phyloP scores from a whole-genome alignment of 495 filamentous ascomycete genomes.

The Neurospora sp. region DNA sequence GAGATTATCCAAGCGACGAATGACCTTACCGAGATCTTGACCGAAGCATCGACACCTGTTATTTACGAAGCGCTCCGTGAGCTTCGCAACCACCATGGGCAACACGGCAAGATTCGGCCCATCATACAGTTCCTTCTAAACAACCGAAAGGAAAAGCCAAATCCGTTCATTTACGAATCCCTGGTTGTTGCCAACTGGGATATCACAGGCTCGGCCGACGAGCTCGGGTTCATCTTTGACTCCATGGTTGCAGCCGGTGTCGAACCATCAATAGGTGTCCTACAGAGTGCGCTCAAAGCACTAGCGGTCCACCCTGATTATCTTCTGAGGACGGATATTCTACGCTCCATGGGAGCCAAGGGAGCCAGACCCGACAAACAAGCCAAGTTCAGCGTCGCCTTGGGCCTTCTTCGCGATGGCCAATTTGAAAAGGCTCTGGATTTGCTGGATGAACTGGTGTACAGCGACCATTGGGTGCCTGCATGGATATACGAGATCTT shows the following conservation, averaged over 20 bases:
- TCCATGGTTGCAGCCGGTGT: constrained; percentile 60
- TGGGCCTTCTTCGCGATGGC: constrained; percentile 67
- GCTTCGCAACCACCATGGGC: constrained; percentile 14
- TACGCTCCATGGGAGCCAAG: constrained; percentile 51
- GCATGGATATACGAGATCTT: constrained; percentile 68
- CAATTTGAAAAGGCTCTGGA: constrained; percentile 76
- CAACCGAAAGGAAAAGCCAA: constrained; percentile 52
- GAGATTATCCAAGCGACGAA: background rate
- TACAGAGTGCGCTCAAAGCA: constrained; percentile 53
- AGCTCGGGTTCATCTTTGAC: constrained; percentile 47
- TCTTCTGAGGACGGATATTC: constrained; percentile 56
- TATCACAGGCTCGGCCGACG: constrained; percentile 52
- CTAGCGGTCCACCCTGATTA: constrained; percentile 83
- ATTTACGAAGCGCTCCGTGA: constrained; percentile 40
- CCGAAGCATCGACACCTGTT: constrained; percentile 12
- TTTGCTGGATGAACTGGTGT: constrained; percentile 55
- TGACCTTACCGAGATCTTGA: background rate
- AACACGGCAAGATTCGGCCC: constrained; percentile 15
- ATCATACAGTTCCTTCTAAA: constrained; percentile 49
- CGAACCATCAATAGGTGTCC: constrained; percentile 49
- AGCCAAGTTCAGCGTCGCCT: constrained; percentile 50
- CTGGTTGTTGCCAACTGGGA: constrained; percentile 63
- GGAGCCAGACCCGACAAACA: constrained; percentile 22
- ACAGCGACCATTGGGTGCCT: constrained; percentile 44
- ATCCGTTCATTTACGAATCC: constrained; percentile 56